Conservation (phyloP, 179 eudicot genomes). For the Drosera spatulata region DNA sequence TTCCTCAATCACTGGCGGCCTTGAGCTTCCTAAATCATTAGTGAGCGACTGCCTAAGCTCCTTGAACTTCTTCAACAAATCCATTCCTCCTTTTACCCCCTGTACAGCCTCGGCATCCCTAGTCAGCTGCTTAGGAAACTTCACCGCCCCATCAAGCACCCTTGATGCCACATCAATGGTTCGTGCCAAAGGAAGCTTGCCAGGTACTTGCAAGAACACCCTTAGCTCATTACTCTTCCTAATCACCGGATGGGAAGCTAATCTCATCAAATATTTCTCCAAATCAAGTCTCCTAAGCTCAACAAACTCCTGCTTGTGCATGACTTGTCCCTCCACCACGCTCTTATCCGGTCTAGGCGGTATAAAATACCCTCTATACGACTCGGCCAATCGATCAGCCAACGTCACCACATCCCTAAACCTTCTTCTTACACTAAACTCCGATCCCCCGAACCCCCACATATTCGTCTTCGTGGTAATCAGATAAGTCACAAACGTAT, state of each 20-base stretch:
- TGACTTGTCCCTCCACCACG: slow-evolving; percentile 17
- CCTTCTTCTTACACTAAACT: slow-evolving; percentile 64
- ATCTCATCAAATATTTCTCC: slow-evolving; percentile 67
- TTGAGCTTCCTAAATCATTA: no score
- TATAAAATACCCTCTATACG: slow-evolving; percentile 22
- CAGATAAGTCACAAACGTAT: slow-evolving; percentile 58
- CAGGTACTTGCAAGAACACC: slow-evolving; percentile 77
- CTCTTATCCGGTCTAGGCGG: no score
- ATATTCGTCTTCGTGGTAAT: slow-evolving; percentile 60
- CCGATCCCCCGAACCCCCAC: slow-evolving; percentile 44
- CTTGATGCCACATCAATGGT: no score
- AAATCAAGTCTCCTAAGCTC: slow-evolving; percentile 69
- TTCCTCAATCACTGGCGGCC: slow-evolving; percentile 56
- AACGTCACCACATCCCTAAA: slow-evolving; percentile 76
- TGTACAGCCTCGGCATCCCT: slow-evolving; percentile 76
- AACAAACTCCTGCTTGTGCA: slow-evolving; percentile 96
- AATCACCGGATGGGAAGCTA: slow-evolving; percentile 68
- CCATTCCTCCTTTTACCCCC: slow-evolving; percentile 75
- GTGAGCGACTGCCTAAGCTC: not conserved
- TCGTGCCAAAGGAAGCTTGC: slow-evolving; percentile 11
- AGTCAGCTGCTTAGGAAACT: slow-evolving; percentile 35
- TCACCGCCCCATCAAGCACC: no score
- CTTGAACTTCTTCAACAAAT: slow-evolving; percentile 73
- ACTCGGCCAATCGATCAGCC: slow-evolving; percentile 67
- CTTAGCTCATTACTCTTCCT: slow-evolving; percentile 82